A percentile compares a stretch with the other conserved stretches of the same genome.
Conservation (phyloP, 73 alveolate genomes). For the Breviolum minutum region DNA sequence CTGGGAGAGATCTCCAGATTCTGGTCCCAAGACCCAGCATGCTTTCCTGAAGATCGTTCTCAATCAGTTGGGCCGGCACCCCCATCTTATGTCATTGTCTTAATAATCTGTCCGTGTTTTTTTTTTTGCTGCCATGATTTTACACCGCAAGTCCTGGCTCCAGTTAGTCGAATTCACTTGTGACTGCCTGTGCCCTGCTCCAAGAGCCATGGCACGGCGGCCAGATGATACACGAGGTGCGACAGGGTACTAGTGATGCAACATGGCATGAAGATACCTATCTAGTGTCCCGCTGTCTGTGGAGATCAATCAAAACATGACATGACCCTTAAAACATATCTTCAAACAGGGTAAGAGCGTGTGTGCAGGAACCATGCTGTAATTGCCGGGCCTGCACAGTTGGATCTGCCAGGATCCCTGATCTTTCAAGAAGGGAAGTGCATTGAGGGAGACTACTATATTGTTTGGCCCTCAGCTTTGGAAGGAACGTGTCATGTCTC, state of each 20-base stretch:
- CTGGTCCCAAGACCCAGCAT: too few relatives aligned
- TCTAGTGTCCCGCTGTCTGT: not conserved
- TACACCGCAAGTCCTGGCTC: too few relatives aligned
- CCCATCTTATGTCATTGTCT: too few relatives aligned
- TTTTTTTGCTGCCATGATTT: too few relatives aligned
- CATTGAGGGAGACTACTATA: slow-evolving; percentile 95
- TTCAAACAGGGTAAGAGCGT: not conserved
- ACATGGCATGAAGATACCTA: not conserved
- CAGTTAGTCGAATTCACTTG: too few relatives aligned
- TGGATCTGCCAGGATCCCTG: slow-evolving; percentile 46
- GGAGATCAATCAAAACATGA: not conserved
- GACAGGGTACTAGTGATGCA: not conserved
- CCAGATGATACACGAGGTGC: slow-evolving; percentile 89
- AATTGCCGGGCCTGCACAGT: not conserved
- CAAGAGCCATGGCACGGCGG: slow-evolving; percentile 94
- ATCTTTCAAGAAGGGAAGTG: slow-evolving; percentile 94
- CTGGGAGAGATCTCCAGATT: too few relatives aligned
- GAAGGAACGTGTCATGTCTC: too few relatives aligned
- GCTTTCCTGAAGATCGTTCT: too few relatives aligned
- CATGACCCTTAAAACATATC: not conserved
- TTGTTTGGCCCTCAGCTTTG: not conserved
- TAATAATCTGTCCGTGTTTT: too few relatives aligned
- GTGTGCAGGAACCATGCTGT: too few relatives aligned
- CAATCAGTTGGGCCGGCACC: too few relatives aligned
- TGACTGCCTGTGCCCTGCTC: slow-evolving; percentile 21